These are phyloP conservation scores for Furcasterigmium sp. DNA, from an alignment of 2,329 filamentous ascomycete genomes.

Conservation along the genomic window DNA sequence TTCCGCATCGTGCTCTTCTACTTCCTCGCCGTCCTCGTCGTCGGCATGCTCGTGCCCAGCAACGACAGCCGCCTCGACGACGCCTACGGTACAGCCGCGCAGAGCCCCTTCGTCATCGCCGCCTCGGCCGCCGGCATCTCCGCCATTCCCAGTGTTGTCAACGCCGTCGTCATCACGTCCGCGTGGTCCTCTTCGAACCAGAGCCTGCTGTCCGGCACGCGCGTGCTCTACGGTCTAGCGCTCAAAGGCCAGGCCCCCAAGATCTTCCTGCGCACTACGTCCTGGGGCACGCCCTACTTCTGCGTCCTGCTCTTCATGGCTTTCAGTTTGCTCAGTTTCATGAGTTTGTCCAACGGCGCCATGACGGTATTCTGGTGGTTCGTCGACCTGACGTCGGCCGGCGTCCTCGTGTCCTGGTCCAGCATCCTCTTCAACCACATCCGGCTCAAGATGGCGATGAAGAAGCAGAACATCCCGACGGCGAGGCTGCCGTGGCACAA, in stretches of 20 bases:
- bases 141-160: conserved; percentile 67
- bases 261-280: conserved; percentile 51
- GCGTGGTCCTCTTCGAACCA: conserved; percentile 67
- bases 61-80: conserved; percentile 33
- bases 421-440: conserved; percentile 56
- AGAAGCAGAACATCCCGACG: conserved; percentile 46
- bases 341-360: conserved; percentile 50
- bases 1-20: conserved; percentile 50
- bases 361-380: conserved; percentile 64
- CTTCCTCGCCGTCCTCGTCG: conserved; percentile 43
- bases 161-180: conserved; percentile 69
- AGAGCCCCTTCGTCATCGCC: conserved; percentile 64
- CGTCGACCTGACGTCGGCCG: conserved; percentile 54
- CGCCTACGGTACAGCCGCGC: conserved; percentile 39
- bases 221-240: conserved; percentile 55
- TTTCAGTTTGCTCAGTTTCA: conserved; percentile 54
- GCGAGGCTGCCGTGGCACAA: conserved; percentile 56
- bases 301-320: conserved; percentile 16
- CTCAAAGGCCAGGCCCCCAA: conserved; percentile 53
- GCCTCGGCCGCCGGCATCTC: conserved; percentile 61
- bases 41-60: conserved; percentile 43
- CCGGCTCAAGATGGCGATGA: conserved; percentile 47
- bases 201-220: conserved; percentile 53
- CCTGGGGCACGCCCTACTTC: conserved; percentile 36
- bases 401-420: conserved; percentile 60